These are phyloP conservation scores for Didymella arachidicola DNA, from an alignment of 2,329 filamentous ascomycete species.

Conservation along the genomic window DNA sequence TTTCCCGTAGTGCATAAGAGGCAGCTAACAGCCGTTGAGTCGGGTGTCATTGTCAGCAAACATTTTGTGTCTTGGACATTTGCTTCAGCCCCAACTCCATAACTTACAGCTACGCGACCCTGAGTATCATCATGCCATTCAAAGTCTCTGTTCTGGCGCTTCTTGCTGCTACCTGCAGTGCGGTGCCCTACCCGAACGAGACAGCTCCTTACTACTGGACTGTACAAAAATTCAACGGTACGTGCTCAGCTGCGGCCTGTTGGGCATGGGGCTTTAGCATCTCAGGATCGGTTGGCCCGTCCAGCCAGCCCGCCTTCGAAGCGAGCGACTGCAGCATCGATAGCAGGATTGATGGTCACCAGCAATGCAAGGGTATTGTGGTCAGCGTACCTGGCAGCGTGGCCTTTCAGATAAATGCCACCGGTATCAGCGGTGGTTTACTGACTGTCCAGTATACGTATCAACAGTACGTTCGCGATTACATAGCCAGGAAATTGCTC, in stretches of 20 bases:
- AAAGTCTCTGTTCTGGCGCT: slow-evolving; percentile 20
- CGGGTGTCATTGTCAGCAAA: neutral
- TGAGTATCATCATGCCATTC: slow-evolving; percentile 21
- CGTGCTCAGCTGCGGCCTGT: slow-evolving; percentile 33
- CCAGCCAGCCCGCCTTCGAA: slow-evolving; percentile 25
- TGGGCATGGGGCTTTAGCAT: slow-evolving; percentile 31
- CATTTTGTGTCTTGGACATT: neutral
- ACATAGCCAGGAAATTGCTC: neutral
- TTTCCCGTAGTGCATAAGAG: neutral
- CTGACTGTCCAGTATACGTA: slow-evolving; percentile 27
- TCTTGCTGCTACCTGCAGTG: slow-evolving; percentile 19
- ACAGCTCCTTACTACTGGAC: slow-evolving; percentile 27
- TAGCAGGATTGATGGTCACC: slow-evolving; percentile 25
- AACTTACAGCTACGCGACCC: neutral
- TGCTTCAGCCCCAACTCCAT: neutral
- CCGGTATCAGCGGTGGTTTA: slow-evolving; percentile 18
- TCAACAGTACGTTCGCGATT: slow-evolving; percentile 21
- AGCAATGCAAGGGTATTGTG: slow-evolving; percentile 22
- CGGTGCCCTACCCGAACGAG: slow-evolving; percentile 5
- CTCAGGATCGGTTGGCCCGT: slow-evolving; percentile 21
- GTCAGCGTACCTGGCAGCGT: slow-evolving; percentile 22
- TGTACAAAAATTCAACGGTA: slow-evolving; percentile 27
- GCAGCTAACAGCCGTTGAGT: neutral
- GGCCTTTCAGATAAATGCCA: slow-evolving; percentile 26
- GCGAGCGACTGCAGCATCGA: slow-evolving; percentile 25